phyloP scores from a whole-genome alignment of 192 early-diverging fungal genomes.

The Kickxella alabastrina region DNA sequence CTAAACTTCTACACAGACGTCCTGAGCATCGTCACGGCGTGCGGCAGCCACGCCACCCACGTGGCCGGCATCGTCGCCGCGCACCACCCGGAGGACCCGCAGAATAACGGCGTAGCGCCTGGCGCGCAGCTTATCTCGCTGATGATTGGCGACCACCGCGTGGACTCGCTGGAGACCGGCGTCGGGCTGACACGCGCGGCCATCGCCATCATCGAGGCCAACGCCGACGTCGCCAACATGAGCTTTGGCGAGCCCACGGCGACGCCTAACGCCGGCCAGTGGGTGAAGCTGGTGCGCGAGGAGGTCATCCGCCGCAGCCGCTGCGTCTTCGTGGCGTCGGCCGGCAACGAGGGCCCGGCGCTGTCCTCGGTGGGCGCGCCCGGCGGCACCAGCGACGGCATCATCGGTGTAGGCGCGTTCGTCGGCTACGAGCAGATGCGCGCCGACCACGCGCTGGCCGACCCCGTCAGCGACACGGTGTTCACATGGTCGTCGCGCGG shows the following conservation, averaged over 20 bases:
- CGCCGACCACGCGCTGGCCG: slow-evolving; percentile 80
- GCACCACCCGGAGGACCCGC: slow-evolving; percentile 79
- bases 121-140: slow-evolving; percentile 93
- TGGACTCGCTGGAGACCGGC: slow-evolving; percentile 79
- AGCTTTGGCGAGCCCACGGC: slow-evolving; percentile 81
- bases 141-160: slow-evolving; percentile 84
- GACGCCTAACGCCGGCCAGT: slow-evolving; percentile 71
- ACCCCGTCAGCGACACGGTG: slow-evolving; percentile 68
- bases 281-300: slow-evolving; percentile 71
- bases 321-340: slow-evolving; percentile 81
- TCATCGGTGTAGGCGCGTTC: slow-evolving; percentile 94
- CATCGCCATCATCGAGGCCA: slow-evolving; percentile 63
- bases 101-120: slow-evolving; percentile 87
- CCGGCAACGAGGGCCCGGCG: slow-evolving; percentile 91
- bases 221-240: slow-evolving; percentile 77
- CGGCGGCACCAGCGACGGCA: slow-evolving; percentile 63
- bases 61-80: slow-evolving; percentile 93
- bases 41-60: slow-evolving; percentile 88
- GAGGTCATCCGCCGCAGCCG: slow-evolving; percentile 82
- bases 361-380: slow-evolving; percentile 82
- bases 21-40: slow-evolving; percentile 77
- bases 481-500: slow-evolving; percentile 91
- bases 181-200: slow-evolving; percentile 77
- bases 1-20: slow-evolving; percentile 89
- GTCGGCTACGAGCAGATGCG: slow-evolving; percentile 79